These are phyloP conservation scores for Aspergillus chevalieri DNA, from an alignment of 2,329 filamentous ascomycete species.

Conservation along the genomic window DNA sequence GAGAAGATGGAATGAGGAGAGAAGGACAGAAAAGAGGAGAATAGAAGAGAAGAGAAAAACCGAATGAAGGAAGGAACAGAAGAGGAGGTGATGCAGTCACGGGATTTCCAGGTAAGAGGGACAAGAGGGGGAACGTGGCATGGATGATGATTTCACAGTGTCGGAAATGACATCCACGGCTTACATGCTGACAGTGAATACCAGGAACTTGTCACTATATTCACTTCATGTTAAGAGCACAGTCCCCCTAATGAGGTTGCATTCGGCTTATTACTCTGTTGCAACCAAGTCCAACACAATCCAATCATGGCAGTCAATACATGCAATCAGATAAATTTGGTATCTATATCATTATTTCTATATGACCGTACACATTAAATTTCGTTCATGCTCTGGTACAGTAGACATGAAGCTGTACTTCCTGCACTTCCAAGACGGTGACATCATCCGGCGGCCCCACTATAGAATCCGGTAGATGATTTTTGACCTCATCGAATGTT, in stretches of 20 bases:
- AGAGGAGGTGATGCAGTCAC: slow-evolving; percentile 1
- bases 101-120: not conserved
- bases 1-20: slow-evolving; percentile 5
- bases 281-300: not conserved
- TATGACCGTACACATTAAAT: not conserved
- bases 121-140: slow-evolving; percentile 2
- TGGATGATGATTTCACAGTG: not conserved
- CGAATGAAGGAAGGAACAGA: slow-evolving; percentile 1
- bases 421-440: not conserved
- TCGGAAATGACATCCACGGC: not conserved
- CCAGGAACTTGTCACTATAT: no score
- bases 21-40: slow-evolving; percentile 4
- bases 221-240: no score
- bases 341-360: not conserved
- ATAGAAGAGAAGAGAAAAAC: slow-evolving; percentile 1
- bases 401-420: no score
- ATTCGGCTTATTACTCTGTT: no score
- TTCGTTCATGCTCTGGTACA: not conserved
- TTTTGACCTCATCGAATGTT: not conserved
- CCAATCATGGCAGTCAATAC: not conserved
- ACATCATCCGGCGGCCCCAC: not conserved
- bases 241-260: no score
- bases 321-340: not conserved
- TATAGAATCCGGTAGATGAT: not conserved
- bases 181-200: not conserved